Base-by-base conservation (phyloP, 176 grass and related monocot genomes). In the Tillandsia leiboldiana region DNA sequence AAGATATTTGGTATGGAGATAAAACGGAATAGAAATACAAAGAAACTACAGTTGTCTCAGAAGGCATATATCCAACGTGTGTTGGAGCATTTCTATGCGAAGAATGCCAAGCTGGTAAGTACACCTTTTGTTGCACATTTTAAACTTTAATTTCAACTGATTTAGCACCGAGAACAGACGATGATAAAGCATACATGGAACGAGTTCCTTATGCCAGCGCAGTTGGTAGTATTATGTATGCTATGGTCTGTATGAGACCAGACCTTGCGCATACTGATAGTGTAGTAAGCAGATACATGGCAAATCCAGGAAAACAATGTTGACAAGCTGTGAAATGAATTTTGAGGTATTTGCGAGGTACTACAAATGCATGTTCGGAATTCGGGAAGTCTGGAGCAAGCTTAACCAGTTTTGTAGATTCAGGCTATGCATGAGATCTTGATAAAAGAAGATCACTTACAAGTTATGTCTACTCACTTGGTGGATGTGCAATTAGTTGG, bases 191-290 rank as follows among this genome's bases (percentile, higher is more conserved):
- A 1, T 1, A 61, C 7, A 81, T 69, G 24, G 2, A 57, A 8
- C 1, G 17, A 2, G 17, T 70, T 8, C 67, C 48, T 8, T 78
- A 66, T 66, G 58, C 26, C 3, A 72, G 2, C 26, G 28, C 12
- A 2, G 27, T 79, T 14, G 77, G 50, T 13, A 72, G 61, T 23
- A 5, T 72, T 0, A 79, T 79, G 59, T 79, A 79, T 66, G 10
- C 27, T 23, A 66, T 72, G 50, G 17, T 72, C 18, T 72, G 61
- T 18, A 72, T n/a, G 14, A 54, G n/a, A 3, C 50, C 9, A 50
- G 13, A 77, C 10, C 42, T 77, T 26, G 33, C 51, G 4, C 26
- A 78, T 53, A 22, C 3, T 0, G 18, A 73, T 48, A 53, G 62
- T n/a, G 64, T 48, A 48, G 1, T 72, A 2, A 79, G 61, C 0